Conservation (phyloP, 1,284 basidiomycete genomes). For the Boletellus sp. region DNA sequence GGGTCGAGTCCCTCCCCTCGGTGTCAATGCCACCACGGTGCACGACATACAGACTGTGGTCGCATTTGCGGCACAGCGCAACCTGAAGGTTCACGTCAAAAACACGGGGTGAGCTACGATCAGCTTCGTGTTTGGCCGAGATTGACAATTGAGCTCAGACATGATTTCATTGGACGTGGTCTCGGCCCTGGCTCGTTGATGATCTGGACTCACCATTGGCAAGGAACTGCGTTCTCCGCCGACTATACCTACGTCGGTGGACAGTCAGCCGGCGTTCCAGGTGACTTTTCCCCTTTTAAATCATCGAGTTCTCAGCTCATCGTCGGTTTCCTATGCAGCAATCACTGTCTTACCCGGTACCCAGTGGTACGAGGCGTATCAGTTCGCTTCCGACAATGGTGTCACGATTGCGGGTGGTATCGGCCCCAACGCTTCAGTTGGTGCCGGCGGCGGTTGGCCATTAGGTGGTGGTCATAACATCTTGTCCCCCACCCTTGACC, state of each 20-base stretch:
- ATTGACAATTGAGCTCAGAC: too few relatives aligned
- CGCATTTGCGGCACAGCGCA: neutral
- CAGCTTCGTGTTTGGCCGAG: too few relatives aligned
- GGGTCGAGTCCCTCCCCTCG: neutral
- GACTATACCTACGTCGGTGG: neutral
- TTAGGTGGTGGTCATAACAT: constrained; percentile 43
- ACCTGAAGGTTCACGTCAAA: too few relatives aligned
- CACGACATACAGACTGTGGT: neutral
- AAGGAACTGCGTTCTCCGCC: neutral
- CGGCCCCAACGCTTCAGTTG: constrained; percentile 30
- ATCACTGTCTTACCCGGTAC: neutral
- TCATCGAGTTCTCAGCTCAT: neutral
- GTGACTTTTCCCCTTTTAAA: neutral
- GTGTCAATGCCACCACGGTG: neutral
- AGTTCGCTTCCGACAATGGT: neutral
- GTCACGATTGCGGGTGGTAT: neutral
- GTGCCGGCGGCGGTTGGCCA: constrained; percentile 40
- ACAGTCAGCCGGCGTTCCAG: neutral
- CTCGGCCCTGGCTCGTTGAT: neutral
- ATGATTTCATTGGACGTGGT: too few relatives aligned
- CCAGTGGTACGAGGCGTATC: constrained; percentile 1
- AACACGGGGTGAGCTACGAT: too few relatives aligned
- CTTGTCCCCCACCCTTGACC: constrained; percentile 37
- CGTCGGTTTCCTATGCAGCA: neutral
- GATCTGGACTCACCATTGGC: neutral